Evolutionary conservation across 495 filamentous ascomycete genomes (phyloP), one percentile per base, ranked within the genome.

Genomic region (Hypomontagnella monticulosa): DNA sequence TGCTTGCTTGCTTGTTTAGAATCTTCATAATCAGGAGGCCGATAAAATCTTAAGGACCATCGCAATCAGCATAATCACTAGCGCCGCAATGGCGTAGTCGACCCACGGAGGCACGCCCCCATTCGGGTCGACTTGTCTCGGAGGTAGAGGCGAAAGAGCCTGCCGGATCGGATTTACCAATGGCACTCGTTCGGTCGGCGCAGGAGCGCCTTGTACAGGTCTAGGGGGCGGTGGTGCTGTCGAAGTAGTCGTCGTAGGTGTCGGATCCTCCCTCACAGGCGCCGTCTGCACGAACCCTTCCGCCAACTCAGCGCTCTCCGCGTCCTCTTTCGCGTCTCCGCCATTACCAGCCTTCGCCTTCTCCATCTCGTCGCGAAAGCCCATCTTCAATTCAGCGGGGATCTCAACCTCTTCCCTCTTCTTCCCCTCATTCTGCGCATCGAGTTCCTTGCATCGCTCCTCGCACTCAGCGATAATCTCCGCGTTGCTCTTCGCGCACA

Each of bases 401-500:
- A 87, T 73, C 61, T 79, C 72, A 3, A 85, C 80, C 60, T 85
- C 85, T 20, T 80, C 70, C 36, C 20, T 71, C 46, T 72, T 70
- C 37, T 48, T 44, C 5, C 58, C 76, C 19, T 76, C 77, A 32
- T 79, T 76, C 51, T 76, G 77, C 10, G 78, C 76, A 42, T 83
- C 84, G 61, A 76, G 74, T 75, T 87, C 84, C 64, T 71, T 67
- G 66, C 82, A 87, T 40, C 72, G 74, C 61, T 80, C 85, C 76
- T 88, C 87, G 69, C 86, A 83, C 79, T 88, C 89, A 51, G 66
- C 71, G 63, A 97, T 82, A 18, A 93, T 87, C 68, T 91, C 90
- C 53, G 76, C 82, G 73, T 97, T 97, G 9, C 73, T 84, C 75
- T 76, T 82, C 15, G 78, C 84, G 71, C 93, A 96, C 11, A 76